Conservation (phyloP, 2,329 filamentous ascomycete genomes). For the Teratosphaeriaceae sp. region DNA sequence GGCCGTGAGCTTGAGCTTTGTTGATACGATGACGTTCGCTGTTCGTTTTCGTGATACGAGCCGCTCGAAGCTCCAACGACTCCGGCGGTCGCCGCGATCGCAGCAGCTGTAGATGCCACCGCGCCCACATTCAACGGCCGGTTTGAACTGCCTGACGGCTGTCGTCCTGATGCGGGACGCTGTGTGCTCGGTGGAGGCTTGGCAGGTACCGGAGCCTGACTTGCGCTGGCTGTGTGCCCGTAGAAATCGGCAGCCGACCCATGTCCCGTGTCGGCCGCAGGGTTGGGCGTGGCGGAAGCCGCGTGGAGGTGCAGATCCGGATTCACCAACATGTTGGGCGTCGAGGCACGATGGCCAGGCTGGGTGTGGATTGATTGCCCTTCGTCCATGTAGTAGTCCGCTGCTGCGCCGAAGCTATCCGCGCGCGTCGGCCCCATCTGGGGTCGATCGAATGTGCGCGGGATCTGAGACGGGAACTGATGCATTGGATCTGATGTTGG, state of each 20-base stretch:
- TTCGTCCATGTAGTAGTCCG: slow-evolving; percentile 57
- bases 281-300: slow-evolving; percentile 45
- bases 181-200: slow-evolving; percentile 17
- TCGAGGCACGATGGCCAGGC: slow-evolving; percentile 51
- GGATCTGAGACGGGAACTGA: slow-evolving; percentile 55
- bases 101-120: slow-evolving; percentile 8
- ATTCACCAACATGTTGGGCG: slow-evolving; percentile 46
- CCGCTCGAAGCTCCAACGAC: not conserved
- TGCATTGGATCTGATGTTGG: slow-evolving; percentile 26
- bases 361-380: slow-evolving; percentile 54
- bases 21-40: not conserved
- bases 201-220: not conserved
- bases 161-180: slow-evolving; percentile 1
- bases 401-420: slow-evolving; percentile 45
- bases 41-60: not conserved
- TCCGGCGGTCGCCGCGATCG: slow-evolving; percentile 1
- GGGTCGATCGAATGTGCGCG: slow-evolving; percentile 35
- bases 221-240: slow-evolving; percentile 21
- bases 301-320: slow-evolving; percentile 49
- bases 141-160: slow-evolving; percentile 4
- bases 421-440: slow-evolving; percentile 39
- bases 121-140: slow-evolving; percentile 14
- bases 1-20: not conserved
- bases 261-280: slow-evolving; percentile 53
- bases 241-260: slow-evolving; percentile 56